Base-by-base conservation (phyloP, 2,329 filamentous ascomycete genomes). In the Phaeosphaeria sp. region DNA sequence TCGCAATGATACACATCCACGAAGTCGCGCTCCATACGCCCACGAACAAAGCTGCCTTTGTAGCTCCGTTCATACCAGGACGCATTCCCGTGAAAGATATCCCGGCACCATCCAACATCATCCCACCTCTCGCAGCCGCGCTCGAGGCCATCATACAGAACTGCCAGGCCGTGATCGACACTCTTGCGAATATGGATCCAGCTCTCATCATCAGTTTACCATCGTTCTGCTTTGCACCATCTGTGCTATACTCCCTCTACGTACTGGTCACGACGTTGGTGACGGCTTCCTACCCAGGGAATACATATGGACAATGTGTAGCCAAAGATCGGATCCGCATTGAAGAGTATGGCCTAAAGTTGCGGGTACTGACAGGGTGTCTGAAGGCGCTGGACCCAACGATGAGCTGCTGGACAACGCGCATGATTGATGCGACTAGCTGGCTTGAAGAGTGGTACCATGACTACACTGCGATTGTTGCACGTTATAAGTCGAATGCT, bases 371-470 rank as follows among this genome's bases (percentile, higher is more conserved):
- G 48, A 59, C 62, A 17, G 44, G 45, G n/a, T 36, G 43, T 7
- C 53, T 71, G 39, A 68, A 56, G 44, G 40, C 22, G 30, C 39
- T 68, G 6, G 69, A 72, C 55, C 67, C 69, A 1, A 69, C 64
- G 3, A 46, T 72, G 56, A 71, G 65, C 57, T 68, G 62, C 39
- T 71, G 49, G 18, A 68, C 69, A 8, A 71, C 66, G 18, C 66
- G 66, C n/a, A 53, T 72, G 57, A 56, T 72, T 22, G 67, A 72
- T 36, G 69, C 69, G 46, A 67, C 67, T n/a, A 51, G 59, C 15
- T 72, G 67, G 69, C 48, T 72, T 50, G 66, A 65, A 56, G 55
- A 65, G 18, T 72, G 69, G 69, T 65, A 69, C 24, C 61, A 63
- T 11, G 65, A 72, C 43, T 72, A 68, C 33, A 60, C 43, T 24